phyloP scores from a whole-genome alignment of 129 eudicot genomes.

The Solidago caesia region DNA sequence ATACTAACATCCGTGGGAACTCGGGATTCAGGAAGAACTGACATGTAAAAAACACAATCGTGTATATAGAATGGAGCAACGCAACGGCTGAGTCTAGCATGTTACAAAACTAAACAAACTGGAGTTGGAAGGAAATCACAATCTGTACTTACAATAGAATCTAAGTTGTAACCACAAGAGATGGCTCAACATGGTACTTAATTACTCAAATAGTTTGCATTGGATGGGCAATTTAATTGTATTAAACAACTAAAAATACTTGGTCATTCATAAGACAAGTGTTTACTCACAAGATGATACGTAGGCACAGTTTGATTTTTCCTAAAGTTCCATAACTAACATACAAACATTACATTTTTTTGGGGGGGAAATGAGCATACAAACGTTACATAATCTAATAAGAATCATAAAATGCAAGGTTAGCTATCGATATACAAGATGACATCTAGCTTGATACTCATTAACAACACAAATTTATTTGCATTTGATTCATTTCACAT shows the following conservation, averaged over 20 bases:
- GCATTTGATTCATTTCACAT: background rate
- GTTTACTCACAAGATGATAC: conserved; percentile 1
- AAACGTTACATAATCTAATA: background rate
- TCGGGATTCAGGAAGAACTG: background rate
- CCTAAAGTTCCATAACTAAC: conserved; percentile 5
- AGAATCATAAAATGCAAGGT: conserved; percentile 12
- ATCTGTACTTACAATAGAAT: background rate
- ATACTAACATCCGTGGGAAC: background rate
- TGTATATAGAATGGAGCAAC: too few relatives aligned
- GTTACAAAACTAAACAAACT: background rate
- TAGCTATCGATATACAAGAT: conserved; percentile 18
- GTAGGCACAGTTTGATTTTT: background rate
- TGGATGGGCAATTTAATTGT: conserved; percentile 1
- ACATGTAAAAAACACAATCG: background rate
- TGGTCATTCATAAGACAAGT: background rate
- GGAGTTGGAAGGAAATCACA: background rate
- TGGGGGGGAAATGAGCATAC: background rate
- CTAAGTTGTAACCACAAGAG: background rate
- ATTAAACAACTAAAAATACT: background rate
- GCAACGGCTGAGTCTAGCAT: background rate
- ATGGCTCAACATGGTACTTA: background rate
- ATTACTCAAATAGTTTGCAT: background rate
- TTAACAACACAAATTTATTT: conserved; percentile 2
- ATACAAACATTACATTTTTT: background rate
- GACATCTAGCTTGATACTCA: conserved; percentile 14